phyloP scores from a whole-genome alignment of 1,139 yeast genomes.

The Scheffersomyces segobiensis region DNA sequence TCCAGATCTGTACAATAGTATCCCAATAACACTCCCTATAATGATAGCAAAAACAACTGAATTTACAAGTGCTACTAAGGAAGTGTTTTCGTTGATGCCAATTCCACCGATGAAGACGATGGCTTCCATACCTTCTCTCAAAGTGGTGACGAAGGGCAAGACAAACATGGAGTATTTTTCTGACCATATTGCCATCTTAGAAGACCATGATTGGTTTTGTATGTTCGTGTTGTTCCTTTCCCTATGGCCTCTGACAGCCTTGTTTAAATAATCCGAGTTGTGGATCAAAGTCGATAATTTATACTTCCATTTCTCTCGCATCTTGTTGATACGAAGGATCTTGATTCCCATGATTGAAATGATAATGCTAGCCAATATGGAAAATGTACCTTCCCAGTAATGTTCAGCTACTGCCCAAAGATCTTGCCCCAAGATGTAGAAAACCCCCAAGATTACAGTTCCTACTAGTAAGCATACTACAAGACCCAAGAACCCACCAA shows the following conservation, averaged over 20 bases:
- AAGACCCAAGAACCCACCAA: conserved; percentile 43
- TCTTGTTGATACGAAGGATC: conserved; percentile 49
- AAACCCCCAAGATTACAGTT: conserved; percentile 33
- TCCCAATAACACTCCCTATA: conserved; percentile 36
- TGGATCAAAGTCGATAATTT: conserved; percentile 40
- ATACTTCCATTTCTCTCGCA: conserved; percentile 85
- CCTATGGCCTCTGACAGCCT: conserved; percentile 4
- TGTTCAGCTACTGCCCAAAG: conserved; percentile 47
- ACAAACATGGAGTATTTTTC: conserved; percentile 43
- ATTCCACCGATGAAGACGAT: conserved; percentile 50
- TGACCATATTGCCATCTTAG: conserved; percentile 6
- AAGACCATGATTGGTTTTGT: not conserved
- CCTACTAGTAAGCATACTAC: conserved; percentile 40
- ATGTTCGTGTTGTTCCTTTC: not conserved
- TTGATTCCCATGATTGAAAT: conserved; percentile 49
- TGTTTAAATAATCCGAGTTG: conserved; percentile 7
- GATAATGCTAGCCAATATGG: conserved; percentile 44
- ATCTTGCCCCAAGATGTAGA: conserved; percentile 40
- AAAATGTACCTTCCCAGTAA: conserved; percentile 49
- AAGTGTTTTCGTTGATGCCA: conserved; percentile 44
- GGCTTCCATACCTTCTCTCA: conserved; percentile 51
- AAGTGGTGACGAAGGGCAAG: conserved; percentile 46
- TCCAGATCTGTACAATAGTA: conserved; percentile 42
- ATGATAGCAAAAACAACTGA: conserved; percentile 32
- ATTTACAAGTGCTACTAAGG: conserved; percentile 32